Evolutionary conservation across 495 filamentous ascomycete genomes (phyloP).

Genomic region (Pseudomonodictys pantanalensis): DNA sequence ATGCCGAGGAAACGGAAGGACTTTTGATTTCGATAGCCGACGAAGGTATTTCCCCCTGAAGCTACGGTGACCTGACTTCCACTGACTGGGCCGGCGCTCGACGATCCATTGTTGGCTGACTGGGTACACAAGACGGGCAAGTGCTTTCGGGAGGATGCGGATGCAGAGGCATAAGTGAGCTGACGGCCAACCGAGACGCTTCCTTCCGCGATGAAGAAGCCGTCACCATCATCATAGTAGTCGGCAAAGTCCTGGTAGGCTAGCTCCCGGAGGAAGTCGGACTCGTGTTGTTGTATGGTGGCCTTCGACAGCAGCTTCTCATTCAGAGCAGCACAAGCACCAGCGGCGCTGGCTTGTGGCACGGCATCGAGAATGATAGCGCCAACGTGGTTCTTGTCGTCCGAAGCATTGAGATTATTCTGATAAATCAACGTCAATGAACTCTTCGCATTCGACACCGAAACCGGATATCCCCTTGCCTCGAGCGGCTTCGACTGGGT

Average conservation of each 20-base stretch:
- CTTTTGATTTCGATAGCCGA: constrained; percentile 52
- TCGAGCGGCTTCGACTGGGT: constrained; percentile 9
- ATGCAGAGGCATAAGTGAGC: constrained; percentile 7
- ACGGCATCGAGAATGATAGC: constrained; percentile 46
- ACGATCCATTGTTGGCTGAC: constrained; percentile 33
- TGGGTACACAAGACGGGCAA: constrained; percentile 49
- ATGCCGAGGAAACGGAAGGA: constrained; percentile 55
- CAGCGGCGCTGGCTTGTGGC: constrained; percentile 34
- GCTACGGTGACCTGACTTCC: constrained; percentile 39
- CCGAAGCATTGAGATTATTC: constrained; percentile 50
- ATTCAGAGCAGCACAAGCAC: constrained; percentile 44
- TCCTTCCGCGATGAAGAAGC: constrained; percentile 42
- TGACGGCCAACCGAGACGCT: constrained; percentile 31
- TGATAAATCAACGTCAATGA: constrained; percentile 49
- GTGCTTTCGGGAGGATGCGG: constrained; percentile 5
- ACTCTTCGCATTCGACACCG: constrained; percentile 39
- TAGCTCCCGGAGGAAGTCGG: constrained; percentile 43
- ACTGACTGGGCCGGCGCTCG: constrained; percentile 26
- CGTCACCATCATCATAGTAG: constrained; percentile 35
- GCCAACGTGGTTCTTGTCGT: constrained; percentile 48
- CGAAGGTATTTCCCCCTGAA: constrained; percentile 42
- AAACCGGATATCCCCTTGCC: not conserved
- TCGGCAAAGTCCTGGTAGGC: constrained; percentile 43
- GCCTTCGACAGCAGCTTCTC: constrained; percentile 44
- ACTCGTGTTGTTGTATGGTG: constrained; percentile 39